Evolutionary conservation across 441 rosid genomes (phyloP).

Genomic region (Corymbia calophylla): DNA sequence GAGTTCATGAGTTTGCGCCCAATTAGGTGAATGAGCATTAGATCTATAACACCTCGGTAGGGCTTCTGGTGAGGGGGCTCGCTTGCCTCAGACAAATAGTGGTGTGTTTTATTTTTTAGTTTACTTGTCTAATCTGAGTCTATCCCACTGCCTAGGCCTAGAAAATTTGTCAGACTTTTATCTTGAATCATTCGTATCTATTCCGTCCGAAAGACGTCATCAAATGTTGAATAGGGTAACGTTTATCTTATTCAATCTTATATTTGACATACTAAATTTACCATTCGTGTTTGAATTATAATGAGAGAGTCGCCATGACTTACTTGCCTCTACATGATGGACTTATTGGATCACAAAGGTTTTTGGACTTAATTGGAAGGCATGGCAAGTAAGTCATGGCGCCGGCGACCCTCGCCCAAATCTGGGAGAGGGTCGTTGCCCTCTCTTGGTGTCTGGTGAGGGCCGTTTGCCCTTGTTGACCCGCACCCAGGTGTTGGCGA

Average conservation of each 20-base stretch:
- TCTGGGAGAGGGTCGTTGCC: no score
- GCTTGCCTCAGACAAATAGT: not conserved
- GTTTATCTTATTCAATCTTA: not conserved
- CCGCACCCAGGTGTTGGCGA: no score
- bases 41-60: not conserved
- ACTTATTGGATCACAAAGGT: not conserved
- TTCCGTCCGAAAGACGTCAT: not conserved
- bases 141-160: not conserved
- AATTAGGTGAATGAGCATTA: not conserved
- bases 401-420: no score
- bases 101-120: not conserved
- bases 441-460: no score
- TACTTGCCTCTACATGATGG: not conserved
- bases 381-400: no score
- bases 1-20: not conserved
- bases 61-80: not conserved
- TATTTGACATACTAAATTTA: not conserved
- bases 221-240: not conserved
- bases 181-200: not conserved
- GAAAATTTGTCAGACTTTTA: not conserved
- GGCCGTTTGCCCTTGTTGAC: no score
- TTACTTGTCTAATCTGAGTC: not conserved
- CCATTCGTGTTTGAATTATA: not conserved
- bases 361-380: no score
- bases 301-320: not conserved